A percentile compares a stretch with the other conserved stretches of the same genome.
These are phyloP conservation scores for Brassica hybrid DNA, from an alignment of 441 rosid species.

Conservation along the genomic window DNA sequence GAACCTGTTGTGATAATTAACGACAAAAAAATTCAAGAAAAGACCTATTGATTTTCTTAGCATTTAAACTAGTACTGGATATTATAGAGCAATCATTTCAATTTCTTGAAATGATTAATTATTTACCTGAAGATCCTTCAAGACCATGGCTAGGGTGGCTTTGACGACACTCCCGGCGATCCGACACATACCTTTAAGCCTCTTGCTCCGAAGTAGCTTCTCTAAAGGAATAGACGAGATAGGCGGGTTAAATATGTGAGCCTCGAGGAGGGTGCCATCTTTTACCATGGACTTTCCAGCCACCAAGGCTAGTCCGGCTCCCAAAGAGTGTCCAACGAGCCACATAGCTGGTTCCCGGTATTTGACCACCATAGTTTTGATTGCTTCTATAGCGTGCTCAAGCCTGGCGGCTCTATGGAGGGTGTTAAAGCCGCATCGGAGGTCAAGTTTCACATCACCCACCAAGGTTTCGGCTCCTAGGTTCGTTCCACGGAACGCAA, in stretches of 20 bases:
- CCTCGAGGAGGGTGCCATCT: conserved; percentile 32
- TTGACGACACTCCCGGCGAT: conserved; percentile 29
- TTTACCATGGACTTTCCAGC: conserved; percentile 46
- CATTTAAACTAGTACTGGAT: not conserved
- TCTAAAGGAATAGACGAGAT: conserved; percentile 43
- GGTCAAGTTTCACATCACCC: conserved; percentile 36
- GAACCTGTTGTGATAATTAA: not conserved
- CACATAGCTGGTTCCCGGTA: conserved; percentile 29
- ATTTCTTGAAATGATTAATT: not conserved
- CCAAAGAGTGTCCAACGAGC: conserved; percentile 59
- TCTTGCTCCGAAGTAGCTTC: conserved; percentile 17
- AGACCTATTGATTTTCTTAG: not conserved
- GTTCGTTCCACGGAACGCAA: conserved; percentile 55
- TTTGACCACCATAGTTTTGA: not conserved
- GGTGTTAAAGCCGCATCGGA: conserved; percentile 3
- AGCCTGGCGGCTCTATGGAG: conserved; percentile 42
- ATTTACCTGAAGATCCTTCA: conserved; percentile 13
- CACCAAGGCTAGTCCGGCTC: conserved; percentile 52
- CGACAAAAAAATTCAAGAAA: not conserved
- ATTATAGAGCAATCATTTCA: not conserved
- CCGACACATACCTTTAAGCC: conserved; percentile 33
- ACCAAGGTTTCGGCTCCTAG: not conserved
- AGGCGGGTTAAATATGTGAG: conserved; percentile 57
- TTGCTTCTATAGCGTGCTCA: conserved; percentile 35
- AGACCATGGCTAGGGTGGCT: conserved; percentile 34